Evolutionary conservation across 2,329 filamentous ascomycete species (phyloP), one percentile per base, ranked within the genome.

Genomic region (Beauveria bassiana): DNA sequence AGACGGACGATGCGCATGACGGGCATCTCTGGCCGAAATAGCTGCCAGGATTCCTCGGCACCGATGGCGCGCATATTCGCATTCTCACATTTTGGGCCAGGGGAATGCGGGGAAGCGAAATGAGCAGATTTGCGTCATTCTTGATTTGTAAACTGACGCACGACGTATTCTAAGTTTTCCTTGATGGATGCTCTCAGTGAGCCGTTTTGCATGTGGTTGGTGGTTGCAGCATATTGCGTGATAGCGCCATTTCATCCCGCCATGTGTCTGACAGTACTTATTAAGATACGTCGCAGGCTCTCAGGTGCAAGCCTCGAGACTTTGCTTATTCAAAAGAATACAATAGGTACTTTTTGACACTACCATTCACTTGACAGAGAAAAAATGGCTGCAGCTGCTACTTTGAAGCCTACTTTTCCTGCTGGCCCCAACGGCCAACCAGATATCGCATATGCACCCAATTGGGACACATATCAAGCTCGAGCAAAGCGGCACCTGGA

Each of bases 401-500:
- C 65, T 22, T 64, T 65, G 52, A 45, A 55, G 3, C 59, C 63
- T 3, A 53, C 59, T 9, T 31, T 60, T 26, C 14, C 55, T 7
- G 22, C 53, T 46, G 72, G 72, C 2, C 75, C 75, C 1, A 72
- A 72, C 1, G 77, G 78, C 24, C 82, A 85, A 66, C 84, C 84
- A 0, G 83, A 86, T 65, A 87, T 86, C 61, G 72, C 72, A 1
- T 87, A 86, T 68, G 73, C 77, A 1, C 84, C 84, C 0, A 74
- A 85, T 63, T 73, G 74, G 49, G 74, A 78, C 38, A 85, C 81
- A 65, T 87, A 81, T 65, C 72, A 79, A 31, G 77, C 77, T 1
- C 78, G 84, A 5, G 74, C 74, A n/a, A 71, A 79, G 55, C 72
- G 74, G 3, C 75, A 81, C 2, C 70, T 76, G 3, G 71, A 76